Evolutionary conservation across 371 early-diverging fungal genomes (phyloP), one percentile per base, ranked within the genome.

Genomic region (Rhizopus delemar): DNA sequence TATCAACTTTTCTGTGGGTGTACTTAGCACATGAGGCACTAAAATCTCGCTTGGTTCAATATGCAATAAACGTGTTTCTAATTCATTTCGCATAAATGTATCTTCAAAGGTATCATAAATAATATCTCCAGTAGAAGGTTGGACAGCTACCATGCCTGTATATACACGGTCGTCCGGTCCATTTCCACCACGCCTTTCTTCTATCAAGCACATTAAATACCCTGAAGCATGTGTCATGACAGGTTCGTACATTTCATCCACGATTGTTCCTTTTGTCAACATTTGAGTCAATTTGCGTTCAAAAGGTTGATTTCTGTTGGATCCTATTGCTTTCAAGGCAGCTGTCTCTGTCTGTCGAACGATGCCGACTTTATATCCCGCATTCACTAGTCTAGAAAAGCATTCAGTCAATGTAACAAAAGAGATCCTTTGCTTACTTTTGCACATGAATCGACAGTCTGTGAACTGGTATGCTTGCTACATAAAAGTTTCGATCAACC

Each of bases 271-370:
- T 43, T 83, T 83, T 9, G 94, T 93, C 58, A 86, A 90, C 8
- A 95, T 71, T 39, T 90, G 86, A 36, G 83, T 82, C 31, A 95
- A 74, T 63, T 87, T 71, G 3, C 95, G 81, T 36, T 78, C 69
- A 55, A 95, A 95, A 0, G 93, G 92, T 4, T 85, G 87, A 29
- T 73, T 78, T 45, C 79, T 80, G 70, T 93, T 91, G 53, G 81
- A 81, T 15, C 92, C 86, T 4, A 77, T 81, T 0, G 92, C 89
- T 66, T 94, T 94, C 38, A 93, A 70, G 12, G 93, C 93, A 0
- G 93, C 93, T 0, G 93, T 93, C 60, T 94, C 93, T 38, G 80
- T 81, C 66, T 95, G 95, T n/a, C 87, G 75, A 15, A 94, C 89
- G 6, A 94, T 77, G 2, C 93, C 95, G 11, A 93, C 93, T 68